Evolutionary conservation across 129 eudicot species (phyloP).

Genomic region (Tagetes erecta): DNA sequence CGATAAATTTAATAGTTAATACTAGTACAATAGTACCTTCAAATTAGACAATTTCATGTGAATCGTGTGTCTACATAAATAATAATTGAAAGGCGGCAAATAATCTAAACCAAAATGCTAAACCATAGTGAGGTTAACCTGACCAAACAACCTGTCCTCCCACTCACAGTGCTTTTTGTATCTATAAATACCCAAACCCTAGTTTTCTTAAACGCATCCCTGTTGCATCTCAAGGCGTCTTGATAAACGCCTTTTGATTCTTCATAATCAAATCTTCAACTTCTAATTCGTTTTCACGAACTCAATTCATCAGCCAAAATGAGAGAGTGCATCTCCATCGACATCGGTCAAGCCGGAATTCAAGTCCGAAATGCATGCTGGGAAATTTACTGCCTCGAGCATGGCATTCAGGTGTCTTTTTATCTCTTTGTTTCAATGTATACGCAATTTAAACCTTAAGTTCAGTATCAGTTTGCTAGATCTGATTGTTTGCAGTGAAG

Average conservation of each 20-base stretch:
- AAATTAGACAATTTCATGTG: no score
- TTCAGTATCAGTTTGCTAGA: neutral
- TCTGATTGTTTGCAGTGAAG: neutral
- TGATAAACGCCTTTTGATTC: conserved; percentile 37
- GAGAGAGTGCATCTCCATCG: conserved; percentile 54
- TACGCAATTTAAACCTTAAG: neutral
- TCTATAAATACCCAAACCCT: conserved; percentile 8
- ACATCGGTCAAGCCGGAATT: conserved; percentile 63
- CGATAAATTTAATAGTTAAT: no score
- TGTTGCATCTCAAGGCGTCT: conserved; percentile 39
- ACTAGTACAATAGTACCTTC: no score
- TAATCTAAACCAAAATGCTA: neutral
- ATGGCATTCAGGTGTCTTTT: conserved; percentile 49
- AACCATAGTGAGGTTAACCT: conserved; percentile 5
- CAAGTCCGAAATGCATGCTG: conserved; percentile 60
- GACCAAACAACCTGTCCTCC: neutral
- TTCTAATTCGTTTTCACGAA: neutral
- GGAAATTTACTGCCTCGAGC: conserved; percentile 60
- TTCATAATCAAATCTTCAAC: neutral
- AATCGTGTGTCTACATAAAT: no score
- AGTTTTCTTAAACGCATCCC: neutral
- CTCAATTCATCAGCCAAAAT: conserved; percentile 17
- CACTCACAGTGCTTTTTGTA: neutral
- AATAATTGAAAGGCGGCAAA: no score
- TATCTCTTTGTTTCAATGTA: neutral